A percentile compares a stretch with the other conserved stretches of the same genome.
Conservation (phyloP, 176 grass and related monocot species). For the Aegilops tauschii region DNA sequence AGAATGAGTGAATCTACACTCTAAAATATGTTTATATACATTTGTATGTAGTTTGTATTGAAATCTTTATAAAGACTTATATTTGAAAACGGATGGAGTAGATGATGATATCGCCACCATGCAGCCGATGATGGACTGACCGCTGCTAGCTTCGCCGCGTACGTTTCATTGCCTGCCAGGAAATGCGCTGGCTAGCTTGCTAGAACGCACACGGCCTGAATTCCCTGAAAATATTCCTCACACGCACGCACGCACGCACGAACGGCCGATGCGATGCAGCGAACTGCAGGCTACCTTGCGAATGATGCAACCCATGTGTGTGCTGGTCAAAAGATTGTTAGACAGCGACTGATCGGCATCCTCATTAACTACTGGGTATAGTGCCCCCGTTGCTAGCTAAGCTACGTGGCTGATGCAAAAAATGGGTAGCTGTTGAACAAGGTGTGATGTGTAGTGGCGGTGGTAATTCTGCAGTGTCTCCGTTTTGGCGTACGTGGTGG, state of each 20-base stretch:
- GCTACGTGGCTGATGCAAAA: slow-evolving; percentile 26
- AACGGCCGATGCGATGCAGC: neutral
- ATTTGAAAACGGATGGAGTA: too few species aligned
- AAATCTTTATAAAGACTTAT: too few species aligned
- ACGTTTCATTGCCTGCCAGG: too few species aligned
- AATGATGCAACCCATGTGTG: neutral
- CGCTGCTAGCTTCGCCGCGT: neutral
- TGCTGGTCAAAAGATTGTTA: slow-evolving; percentile 16
- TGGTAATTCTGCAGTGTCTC: slow-evolving; percentile 34
- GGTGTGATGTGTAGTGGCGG: slow-evolving; percentile 31
- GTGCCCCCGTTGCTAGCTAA: neutral
- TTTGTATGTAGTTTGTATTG: too few species aligned
- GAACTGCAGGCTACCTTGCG: neutral
- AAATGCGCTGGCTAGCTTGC: neutral
- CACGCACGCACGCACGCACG: neutral
- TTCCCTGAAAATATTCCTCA: slow-evolving; percentile 11
- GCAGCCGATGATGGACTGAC: neutral
- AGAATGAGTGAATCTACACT: too few species aligned
- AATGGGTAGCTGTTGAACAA: slow-evolving; percentile 16
- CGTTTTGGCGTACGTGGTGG: neutral
- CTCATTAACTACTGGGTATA: neutral
- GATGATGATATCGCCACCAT: neutral
- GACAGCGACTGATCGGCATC: slow-evolving; percentile 3
- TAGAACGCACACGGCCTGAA: slow-evolving; percentile 5
- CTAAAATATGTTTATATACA: too few species aligned